A percentile compares a stretch with the other conserved stretches of the same genome.
Conservation (phyloP, 352 stramenopile genomes). For the Globisporangium radiosum region DNA sequence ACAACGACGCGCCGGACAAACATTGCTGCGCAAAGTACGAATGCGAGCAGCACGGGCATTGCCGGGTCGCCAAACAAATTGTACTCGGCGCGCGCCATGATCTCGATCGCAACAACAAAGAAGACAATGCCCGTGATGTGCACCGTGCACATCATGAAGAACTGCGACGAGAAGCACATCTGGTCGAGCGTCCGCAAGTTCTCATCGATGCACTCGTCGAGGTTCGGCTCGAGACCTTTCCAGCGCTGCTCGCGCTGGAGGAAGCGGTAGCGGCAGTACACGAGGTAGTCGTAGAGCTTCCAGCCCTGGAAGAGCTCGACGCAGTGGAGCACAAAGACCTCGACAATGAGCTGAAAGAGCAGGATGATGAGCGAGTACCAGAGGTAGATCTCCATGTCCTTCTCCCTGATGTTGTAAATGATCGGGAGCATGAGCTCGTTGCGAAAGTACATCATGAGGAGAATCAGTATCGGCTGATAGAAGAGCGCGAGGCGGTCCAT, state of each 20-base stretch:
- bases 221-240: slow-evolving; percentile 94
- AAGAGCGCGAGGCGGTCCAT: slow-evolving; percentile 91
- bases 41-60: slow-evolving; percentile 75
- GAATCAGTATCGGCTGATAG: slow-evolving; percentile 92
- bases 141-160: slow-evolving; percentile 96
- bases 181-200: slow-evolving; percentile 93
- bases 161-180: slow-evolving; percentile 97
- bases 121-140: slow-evolving; percentile 94
- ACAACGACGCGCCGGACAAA: slow-evolving; percentile 70
- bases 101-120: slow-evolving; percentile 93
- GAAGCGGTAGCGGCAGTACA: slow-evolving; percentile 95
- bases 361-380: slow-evolving; percentile 95
- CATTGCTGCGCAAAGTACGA: slow-evolving; percentile 50
- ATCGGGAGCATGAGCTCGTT: slow-evolving; percentile 91
- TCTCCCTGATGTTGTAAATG: slow-evolving; percentile 94
- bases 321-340: slow-evolving; percentile 94
- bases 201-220: slow-evolving; percentile 97
- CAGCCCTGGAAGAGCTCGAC: slow-evolving; percentile 97
- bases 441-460: slow-evolving; percentile 94
- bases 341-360: slow-evolving; percentile 91
- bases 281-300: slow-evolving; percentile 98
- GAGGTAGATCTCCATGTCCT: slow-evolving; percentile 97
- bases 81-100: slow-evolving; percentile 93
- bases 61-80: slow-evolving; percentile 96
- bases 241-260: slow-evolving; percentile 94